Evolutionary conservation across 2,329 filamentous ascomycete species (phyloP), one percentile per base, ranked within the genome.

Genomic region (Berkeleyomyces rouxiae): DNA sequence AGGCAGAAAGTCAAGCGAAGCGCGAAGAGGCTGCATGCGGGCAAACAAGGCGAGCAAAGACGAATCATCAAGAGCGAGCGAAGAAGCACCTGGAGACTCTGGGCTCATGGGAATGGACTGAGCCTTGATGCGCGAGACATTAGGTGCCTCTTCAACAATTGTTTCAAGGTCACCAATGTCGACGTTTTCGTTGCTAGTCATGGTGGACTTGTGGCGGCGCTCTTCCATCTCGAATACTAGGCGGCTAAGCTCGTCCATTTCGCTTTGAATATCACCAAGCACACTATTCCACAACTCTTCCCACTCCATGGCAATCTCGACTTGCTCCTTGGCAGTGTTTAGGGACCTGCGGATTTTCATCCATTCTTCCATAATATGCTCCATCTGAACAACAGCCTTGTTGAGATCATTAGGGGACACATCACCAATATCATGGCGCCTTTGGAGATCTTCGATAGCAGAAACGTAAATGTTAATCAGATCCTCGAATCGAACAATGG

Each of bases 291-390:
- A 97, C 43, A 99, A 78, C 74, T 97, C 91, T 72, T 96, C 91
- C 92, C 92, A 99, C 71, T 99, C 93, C 90, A 97, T 95, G 57
- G 93, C 93, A 64, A 96, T 84, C 73, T 97, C 93, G 16, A 99
- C 92, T 70, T 97, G 92, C 58, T 82, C 82, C 71, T 95, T 95
- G 63, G 96, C 87, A 36, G 76, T 85, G 66, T 86, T 87, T 59
- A 99, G 76, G 1, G 87, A 86, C 49, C 77, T 78, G 68, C 90
- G 87, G 68, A 96, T 92, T 67, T 85, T 84, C 53, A 83, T 79
- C 93, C 93, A 99, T 69, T 91, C 88, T 43, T 79, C 79, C 65
- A 96, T 77, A 64, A 96, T 93, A 23, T 79, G 78, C 69, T 97
- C 92, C 87, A 97, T 96, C 74, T 96, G 90, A 9, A 82, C 78